These are phyloP conservation scores for Calonectria montana DNA, from an alignment of 2,329 filamentous ascomycete genomes.

Conservation along the genomic window DNA sequence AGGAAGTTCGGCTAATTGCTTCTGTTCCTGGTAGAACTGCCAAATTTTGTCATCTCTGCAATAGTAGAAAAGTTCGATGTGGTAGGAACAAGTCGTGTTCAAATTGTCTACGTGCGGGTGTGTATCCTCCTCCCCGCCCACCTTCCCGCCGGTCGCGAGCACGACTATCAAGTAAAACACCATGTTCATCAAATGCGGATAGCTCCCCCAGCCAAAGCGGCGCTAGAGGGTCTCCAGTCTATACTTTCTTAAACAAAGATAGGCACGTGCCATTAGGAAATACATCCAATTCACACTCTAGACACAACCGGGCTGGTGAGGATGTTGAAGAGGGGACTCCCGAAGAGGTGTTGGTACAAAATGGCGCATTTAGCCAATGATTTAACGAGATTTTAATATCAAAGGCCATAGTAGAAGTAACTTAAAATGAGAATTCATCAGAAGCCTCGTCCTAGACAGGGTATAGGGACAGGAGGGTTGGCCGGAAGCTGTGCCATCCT, in stretches of 20 bases:
- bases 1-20: background rate
- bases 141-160: background rate
- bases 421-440: background rate
- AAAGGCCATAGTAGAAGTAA: background rate
- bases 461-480: background rate
- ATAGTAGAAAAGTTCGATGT: background rate
- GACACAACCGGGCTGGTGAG: background rate
- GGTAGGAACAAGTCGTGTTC: background rate
- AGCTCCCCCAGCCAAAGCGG: background rate
- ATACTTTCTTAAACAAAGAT: background rate
- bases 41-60: background rate
- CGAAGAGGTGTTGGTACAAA: background rate
- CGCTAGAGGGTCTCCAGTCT: background rate
- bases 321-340: background rate
- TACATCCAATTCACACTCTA: background rate
- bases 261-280: background rate
- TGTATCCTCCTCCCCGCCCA: background rate
- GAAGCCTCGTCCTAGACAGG: background rate
- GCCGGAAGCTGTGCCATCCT: background rate
- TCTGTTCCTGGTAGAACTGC: background rate
- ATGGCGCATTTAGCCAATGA: background rate
- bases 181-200: background rate
- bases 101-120: background rate
- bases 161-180: background rate
- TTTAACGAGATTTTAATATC: background rate